phyloP scores from a whole-genome alignment of 2,329 filamentous ascomycete species.

The Venturia aucupariae region DNA sequence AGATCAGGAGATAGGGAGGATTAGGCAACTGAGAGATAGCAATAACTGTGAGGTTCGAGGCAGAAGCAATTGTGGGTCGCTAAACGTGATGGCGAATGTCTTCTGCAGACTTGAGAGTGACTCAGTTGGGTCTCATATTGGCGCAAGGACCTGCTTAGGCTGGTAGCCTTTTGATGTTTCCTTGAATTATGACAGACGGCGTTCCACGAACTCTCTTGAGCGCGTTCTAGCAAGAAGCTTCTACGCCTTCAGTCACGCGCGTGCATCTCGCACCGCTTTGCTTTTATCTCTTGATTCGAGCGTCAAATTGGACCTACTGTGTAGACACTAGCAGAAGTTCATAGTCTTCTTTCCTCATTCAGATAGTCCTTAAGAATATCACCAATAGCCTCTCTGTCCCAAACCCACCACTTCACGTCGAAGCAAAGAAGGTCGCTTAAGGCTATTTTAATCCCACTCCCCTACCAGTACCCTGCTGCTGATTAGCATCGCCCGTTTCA shows the following conservation, averaged over 20 bases:
- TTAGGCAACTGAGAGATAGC: no score
- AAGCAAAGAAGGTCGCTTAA: not conserved
- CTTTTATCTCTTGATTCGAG: not conserved
- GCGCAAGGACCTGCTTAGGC: not conserved
- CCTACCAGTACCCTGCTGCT: not conserved
- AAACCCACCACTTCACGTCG: not conserved
- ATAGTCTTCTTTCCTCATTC: not conserved
- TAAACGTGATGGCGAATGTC: no score
- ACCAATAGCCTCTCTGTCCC: not conserved
- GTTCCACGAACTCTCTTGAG: not conserved
- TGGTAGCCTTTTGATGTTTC: not conserved
- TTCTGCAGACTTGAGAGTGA: no score
- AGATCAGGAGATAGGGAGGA: constrained; percentile 4
- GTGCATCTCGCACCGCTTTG: not conserved
- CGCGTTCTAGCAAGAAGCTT: not conserved
- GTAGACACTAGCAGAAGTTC: not conserved
- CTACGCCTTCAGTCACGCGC: not conserved
- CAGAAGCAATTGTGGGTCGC: not conserved
- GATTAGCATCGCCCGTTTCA: not conserved
- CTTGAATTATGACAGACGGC: not conserved
- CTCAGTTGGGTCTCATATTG: no score
- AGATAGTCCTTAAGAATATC: not conserved
- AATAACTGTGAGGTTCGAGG: no score
- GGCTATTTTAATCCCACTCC: not conserved
- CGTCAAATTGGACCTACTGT: not conserved